These are phyloP conservation scores for Exophiala dermatitidis DNA, from an alignment of 2,329 filamentous ascomycete genomes.

Conservation along the genomic window DNA sequence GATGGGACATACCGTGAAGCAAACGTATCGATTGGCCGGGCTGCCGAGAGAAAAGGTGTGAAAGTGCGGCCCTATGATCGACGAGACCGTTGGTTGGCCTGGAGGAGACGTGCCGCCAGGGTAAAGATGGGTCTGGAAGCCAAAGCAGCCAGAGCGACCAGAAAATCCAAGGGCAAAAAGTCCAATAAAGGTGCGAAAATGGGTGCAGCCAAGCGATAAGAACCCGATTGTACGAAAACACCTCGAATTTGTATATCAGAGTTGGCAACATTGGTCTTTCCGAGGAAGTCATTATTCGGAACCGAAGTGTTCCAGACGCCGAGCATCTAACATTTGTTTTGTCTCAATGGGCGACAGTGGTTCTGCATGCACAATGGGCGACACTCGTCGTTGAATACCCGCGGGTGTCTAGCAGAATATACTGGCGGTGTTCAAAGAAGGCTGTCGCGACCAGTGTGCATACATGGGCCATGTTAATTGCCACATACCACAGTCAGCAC, in stretches of 20 bases:
- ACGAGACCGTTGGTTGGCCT: constrained; percentile 57
- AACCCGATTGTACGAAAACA: neutral
- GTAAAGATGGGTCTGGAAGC: constrained; percentile 35
- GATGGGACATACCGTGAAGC: constrained; percentile 41
- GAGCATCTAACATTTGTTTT: too few relatives aligned
- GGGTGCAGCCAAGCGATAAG: constrained; percentile 8
- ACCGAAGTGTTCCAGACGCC: too few relatives aligned
- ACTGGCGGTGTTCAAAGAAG: too few relatives aligned
- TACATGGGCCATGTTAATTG: too few relatives aligned
- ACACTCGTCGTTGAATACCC: too few relatives aligned
- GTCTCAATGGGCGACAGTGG: too few relatives aligned
- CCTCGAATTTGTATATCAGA: neutral
- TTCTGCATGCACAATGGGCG: too few relatives aligned
- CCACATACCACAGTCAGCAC: too few relatives aligned
- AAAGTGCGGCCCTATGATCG: constrained; percentile 50
- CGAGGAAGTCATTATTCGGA: too few relatives aligned
- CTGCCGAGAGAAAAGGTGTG: constrained; percentile 47
- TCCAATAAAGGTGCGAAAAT: constrained; percentile 22
- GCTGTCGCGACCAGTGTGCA: too few relatives aligned
- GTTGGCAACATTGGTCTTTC: too few relatives aligned
- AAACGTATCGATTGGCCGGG: constrained; percentile 38
- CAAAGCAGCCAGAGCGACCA: constrained; percentile 64
- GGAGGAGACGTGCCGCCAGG: constrained; percentile 52
- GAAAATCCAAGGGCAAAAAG: constrained; percentile 57
- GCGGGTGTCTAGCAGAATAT: too few relatives aligned